These are phyloP conservation scores for Aphanomyces euteiches DNA, from an alignment of 352 stramenopile genomes.

Conservation along the genomic window DNA sequence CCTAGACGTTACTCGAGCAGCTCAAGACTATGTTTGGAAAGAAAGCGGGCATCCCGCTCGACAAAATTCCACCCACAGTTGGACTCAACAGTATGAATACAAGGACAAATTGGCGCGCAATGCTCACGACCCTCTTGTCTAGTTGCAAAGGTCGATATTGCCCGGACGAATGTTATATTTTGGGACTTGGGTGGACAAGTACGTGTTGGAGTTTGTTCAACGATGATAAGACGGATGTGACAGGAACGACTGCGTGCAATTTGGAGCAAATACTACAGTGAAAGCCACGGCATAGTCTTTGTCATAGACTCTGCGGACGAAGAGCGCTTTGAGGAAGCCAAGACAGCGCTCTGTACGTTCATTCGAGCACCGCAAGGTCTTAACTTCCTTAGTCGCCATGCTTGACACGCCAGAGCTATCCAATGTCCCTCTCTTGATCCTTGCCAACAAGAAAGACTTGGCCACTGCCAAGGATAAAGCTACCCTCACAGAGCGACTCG, in stretches of 20 bases:
- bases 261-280: conserved; percentile 93
- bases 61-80: conserved; percentile 89
- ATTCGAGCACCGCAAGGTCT: background rate
- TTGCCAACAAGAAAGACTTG: conserved; percentile 91
- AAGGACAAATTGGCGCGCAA: too few relatives aligned
- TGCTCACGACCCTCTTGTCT: background rate
- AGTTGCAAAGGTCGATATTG: conserved; percentile 81
- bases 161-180: conserved; percentile 84
- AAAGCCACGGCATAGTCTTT: conserved; percentile 90
- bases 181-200: conserved; percentile 90
- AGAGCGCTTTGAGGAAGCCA: conserved; percentile 84
- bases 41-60: conserved; percentile 81
- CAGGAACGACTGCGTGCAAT: conserved; percentile 83
- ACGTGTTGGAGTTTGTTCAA: background rate
- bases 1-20: conserved; percentile 84
- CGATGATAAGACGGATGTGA: background rate
- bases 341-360: conserved; percentile 69
- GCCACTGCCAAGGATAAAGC: conserved; percentile 44
- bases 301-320: conserved; percentile 87
- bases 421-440: conserved; percentile 83
- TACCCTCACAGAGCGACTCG: conserved; percentile 44
- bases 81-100: conserved; percentile 76
- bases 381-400: conserved; percentile 54
- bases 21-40: conserved; percentile 89
- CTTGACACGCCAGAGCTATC: conserved; percentile 67